A percentile compares a stretch with the other conserved stretches of the same genome.
These are phyloP conservation scores for Brachypodium distachyon DNA, from an alignment of 202 grass and related monocot species.

Conservation along the genomic window DNA sequence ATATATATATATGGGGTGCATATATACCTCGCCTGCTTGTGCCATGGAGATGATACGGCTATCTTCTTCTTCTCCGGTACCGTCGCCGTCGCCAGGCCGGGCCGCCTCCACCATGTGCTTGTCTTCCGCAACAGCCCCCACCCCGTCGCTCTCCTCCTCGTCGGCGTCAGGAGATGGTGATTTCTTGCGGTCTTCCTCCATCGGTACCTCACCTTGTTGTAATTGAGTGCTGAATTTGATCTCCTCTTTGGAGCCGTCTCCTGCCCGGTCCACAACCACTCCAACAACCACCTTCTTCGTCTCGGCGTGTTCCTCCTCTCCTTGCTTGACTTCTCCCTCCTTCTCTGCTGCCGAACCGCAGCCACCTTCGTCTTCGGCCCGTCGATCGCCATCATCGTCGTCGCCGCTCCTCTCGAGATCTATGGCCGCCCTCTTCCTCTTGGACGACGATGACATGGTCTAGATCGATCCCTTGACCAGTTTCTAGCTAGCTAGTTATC, in stretches of 20 bases:
- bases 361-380: not conserved
- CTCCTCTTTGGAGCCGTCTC: slow-evolving; percentile 28
- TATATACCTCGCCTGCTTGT: slow-evolving; percentile 24
- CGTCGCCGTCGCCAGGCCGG: not conserved
- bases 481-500: slow-evolving; percentile 24
- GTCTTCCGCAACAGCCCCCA: not conserved
- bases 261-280: slow-evolving; percentile 43
- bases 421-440: slow-evolving; percentile 38
- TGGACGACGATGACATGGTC: slow-evolving; percentile 45
- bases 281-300: slow-evolving; percentile 36
- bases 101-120: slow-evolving; percentile 21
- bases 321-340: slow-evolving; percentile 8
- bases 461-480: slow-evolving; percentile 17
- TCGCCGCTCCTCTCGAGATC: slow-evolving; percentile 26
- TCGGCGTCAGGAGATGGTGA: not conserved
- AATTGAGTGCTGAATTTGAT: slow-evolving; percentile 36
- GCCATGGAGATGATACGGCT: slow-evolving; percentile 10
- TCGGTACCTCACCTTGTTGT: slow-evolving; percentile 11
- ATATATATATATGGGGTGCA: not conserved
- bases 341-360: not conserved
- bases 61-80: no score
- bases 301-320: slow-evolving; percentile 2
- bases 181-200: slow-evolving; percentile 38
- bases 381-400: not conserved
- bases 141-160: slow-evolving; percentile 3